Percentiles rank a stretch among this genome's conserved stretches.
Conservation (phyloP, 2,329 filamentous ascomycete genomes). For the Saccharata proteae region DNA sequence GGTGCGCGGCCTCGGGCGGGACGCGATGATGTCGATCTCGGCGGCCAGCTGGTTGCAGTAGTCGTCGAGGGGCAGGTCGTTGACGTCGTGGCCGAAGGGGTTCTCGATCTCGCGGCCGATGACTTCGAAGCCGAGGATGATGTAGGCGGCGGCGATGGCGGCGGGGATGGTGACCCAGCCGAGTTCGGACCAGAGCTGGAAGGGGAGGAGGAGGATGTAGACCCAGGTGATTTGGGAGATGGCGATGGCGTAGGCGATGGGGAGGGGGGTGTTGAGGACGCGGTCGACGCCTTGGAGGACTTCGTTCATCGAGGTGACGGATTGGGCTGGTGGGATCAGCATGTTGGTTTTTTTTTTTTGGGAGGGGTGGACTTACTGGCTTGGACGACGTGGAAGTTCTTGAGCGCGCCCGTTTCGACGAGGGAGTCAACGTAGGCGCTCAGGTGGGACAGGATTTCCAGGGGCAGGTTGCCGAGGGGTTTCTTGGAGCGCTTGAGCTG, state of each 20-base stretch:
- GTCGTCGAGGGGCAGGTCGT: slow-evolving; percentile 62
- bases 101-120: slow-evolving; percentile 74
- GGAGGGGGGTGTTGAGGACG: slow-evolving; percentile 70
- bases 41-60: slow-evolving; percentile 64
- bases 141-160: slow-evolving; percentile 58
- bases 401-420: slow-evolving; percentile 42
- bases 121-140: slow-evolving; percentile 60
- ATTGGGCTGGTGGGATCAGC: slow-evolving; percentile 34
- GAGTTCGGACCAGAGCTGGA: slow-evolving; percentile 58
- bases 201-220: slow-evolving; percentile 69
- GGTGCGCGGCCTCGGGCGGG: slow-evolving; percentile 39
- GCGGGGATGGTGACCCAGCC: slow-evolving; percentile 63
- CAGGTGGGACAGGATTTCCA: slow-evolving; percentile 68
- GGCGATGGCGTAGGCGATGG: slow-evolving; percentile 71
- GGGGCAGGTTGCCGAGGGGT: slow-evolving; percentile 69
- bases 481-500: slow-evolving; percentile 58
- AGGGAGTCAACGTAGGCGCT: slow-evolving; percentile 53
- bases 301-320: slow-evolving; percentile 56
- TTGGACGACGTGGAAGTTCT: slow-evolving; percentile 43
- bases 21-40: slow-evolving; percentile 64
- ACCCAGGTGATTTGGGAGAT: slow-evolving; percentile 81
- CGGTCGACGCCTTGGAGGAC: slow-evolving; percentile 61
- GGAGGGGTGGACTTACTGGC: slow-evolving; percentile 22
- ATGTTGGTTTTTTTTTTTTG: no score
- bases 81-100: slow-evolving; percentile 68